These are phyloP conservation scores for Aspergillus latus DNA, from an alignment of 2,329 filamentous ascomycete genomes.

Conservation along the genomic window DNA sequence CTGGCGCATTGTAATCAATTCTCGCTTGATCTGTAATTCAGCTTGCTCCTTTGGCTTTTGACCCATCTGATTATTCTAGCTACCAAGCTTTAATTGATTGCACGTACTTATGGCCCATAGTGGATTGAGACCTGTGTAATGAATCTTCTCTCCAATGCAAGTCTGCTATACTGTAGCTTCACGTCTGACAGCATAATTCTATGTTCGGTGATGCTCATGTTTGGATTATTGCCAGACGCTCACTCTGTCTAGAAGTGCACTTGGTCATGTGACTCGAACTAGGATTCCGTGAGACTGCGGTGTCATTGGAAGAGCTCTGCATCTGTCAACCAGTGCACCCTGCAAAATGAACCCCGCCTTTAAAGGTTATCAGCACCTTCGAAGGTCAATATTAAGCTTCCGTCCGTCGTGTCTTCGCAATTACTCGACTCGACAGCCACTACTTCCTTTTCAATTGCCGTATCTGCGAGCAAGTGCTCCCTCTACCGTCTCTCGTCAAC, in stretches of 20 bases:
- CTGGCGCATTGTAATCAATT: constrained; percentile 1
- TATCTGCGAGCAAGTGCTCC: background rate
- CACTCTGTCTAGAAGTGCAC: too few relatives aligned
- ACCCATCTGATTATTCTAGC: constrained; percentile 1
- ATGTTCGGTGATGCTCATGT: too few relatives aligned
- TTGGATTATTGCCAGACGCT: too few relatives aligned
- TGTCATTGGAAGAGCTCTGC: background rate
- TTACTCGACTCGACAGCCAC: background rate
- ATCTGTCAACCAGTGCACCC: background rate
- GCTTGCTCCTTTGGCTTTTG: background rate
- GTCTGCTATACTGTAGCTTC: background rate
- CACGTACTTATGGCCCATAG: constrained; percentile 1
- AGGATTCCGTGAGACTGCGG: background rate
- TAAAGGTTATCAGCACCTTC: constrained; percentile 2
- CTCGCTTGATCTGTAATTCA: constrained; percentile 2
- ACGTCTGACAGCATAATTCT: too few relatives aligned
- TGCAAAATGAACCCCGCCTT: constrained; percentile 6
- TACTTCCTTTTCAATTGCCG: background rate
- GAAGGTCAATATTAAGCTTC: background rate
- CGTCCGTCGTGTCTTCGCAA: background rate
- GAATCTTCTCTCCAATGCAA: background rate
- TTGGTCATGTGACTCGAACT: constrained; percentile 1
- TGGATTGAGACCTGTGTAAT: background rate
- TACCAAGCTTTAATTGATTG: background rate
- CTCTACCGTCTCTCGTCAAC: background rate